Percentiles rank a stretch among this genome's conserved stretches.
These are phyloP conservation scores for Vaccinium darrowii DNA, from an alignment of 148 eudicot genomes.

Conservation along the genomic window DNA sequence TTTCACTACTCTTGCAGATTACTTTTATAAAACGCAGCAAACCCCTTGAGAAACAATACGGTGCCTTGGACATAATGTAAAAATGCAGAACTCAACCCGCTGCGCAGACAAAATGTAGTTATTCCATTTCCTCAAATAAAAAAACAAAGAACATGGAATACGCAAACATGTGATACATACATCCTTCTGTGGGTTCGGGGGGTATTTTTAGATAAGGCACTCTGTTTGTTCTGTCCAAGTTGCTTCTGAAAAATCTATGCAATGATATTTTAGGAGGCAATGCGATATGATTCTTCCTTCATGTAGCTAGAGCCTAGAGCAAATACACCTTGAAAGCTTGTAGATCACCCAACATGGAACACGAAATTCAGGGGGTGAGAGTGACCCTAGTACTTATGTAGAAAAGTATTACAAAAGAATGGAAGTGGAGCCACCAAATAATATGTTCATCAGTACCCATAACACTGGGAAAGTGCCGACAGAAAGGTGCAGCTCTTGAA, in stretches of 20 bases:
- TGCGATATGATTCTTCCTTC: background rate
- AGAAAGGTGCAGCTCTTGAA: slow-evolving; percentile 32
- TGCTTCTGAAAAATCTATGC: background rate
- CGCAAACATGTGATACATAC: background rate
- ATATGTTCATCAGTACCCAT: slow-evolving; percentile 15
- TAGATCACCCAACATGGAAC: background rate
- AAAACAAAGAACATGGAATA: background rate
- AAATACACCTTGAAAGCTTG: background rate
- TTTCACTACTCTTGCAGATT: background rate
- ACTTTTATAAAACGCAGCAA: background rate
- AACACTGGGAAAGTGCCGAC: background rate
- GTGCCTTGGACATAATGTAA: background rate
- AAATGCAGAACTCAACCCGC: background rate
- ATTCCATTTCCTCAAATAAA: background rate
- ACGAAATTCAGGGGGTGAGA: background rate
- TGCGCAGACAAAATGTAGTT: background rate
- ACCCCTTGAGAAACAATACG: background rate
- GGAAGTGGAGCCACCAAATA: slow-evolving; percentile 38
- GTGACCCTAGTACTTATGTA: slow-evolving; percentile 14
- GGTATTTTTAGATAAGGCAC: background rate
- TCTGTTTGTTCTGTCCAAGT: background rate
- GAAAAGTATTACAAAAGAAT: slow-evolving; percentile 41
- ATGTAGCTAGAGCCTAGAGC: background rate
- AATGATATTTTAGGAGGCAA: background rate
- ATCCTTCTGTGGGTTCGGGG: background rate